Evolutionary conservation across 164 flowering plant genomes (phyloP).

Genomic region (Magnolia officinalis): DNA sequence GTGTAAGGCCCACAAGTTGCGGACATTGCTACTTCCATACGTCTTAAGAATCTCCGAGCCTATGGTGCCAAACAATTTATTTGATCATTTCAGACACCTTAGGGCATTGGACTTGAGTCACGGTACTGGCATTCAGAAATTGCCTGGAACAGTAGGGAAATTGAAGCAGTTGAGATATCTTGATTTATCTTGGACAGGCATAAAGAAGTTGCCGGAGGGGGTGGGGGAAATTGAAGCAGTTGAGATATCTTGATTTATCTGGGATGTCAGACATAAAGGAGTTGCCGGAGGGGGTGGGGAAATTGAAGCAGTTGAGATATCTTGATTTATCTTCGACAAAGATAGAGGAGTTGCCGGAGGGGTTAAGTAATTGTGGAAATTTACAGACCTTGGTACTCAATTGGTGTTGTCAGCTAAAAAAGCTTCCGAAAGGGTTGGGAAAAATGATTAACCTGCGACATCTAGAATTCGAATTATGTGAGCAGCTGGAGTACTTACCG

Average conservation of each 20-base stretch:
- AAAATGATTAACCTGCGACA: slow-evolving; percentile 11
- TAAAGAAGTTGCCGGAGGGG: neutral
- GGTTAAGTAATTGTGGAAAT: neutral
- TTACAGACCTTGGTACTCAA: slow-evolving; percentile 10
- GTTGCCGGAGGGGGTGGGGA: no score
- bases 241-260: slow-evolving; percentile 9
- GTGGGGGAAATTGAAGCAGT: slow-evolving; percentile 5
- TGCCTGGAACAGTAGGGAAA: neutral
- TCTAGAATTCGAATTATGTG: neutral
- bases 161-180: slow-evolving; percentile 16
- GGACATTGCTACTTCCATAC: neutral
- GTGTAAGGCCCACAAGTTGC: neutral
- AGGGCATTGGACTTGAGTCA: neutral
- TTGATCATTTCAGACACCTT: neutral
- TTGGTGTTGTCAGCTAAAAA: neutral
- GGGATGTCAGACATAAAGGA: neutral
- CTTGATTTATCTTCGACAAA: no score
- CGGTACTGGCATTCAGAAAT: neutral
- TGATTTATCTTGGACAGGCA: neutral
- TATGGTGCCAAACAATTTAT: neutral
- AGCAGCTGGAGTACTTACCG: neutral
- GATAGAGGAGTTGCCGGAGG: neutral
- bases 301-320: no score
- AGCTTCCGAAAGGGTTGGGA: slow-evolving; percentile 3
- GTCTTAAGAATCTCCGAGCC: fast-evolving